Conservation (phyloP, 2,329 filamentous ascomycete genomes). For the Harringtonia aguacate region DNA sequence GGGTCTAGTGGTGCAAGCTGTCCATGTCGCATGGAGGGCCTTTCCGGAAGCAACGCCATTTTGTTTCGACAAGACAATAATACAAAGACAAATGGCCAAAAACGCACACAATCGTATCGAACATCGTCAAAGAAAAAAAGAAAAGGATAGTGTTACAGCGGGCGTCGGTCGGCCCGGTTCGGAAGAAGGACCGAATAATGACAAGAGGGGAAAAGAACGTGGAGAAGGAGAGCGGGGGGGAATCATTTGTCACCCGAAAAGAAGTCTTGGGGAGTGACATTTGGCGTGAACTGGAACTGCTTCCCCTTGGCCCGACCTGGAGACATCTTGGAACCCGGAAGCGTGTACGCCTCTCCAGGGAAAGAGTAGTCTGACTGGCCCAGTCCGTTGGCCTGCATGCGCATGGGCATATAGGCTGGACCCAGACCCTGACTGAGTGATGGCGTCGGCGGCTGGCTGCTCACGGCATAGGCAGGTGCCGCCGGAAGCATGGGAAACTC, state of each 20-base stretch:
- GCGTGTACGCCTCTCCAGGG: slow-evolving; percentile 30
- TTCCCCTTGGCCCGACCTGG: slow-evolving; percentile 26
- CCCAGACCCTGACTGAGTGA: slow-evolving; percentile 34
- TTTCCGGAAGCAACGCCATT: slow-evolving; percentile 1
- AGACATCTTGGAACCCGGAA: slow-evolving; percentile 23
- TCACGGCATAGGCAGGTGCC: slow-evolving; percentile 35
- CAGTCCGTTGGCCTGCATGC: slow-evolving; percentile 17
- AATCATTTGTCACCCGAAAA: slow-evolving; percentile 4
- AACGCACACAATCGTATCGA: neutral
- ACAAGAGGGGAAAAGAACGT: neutral
- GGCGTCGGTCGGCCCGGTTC: too few species aligned
- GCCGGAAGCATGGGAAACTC: slow-evolving; percentile 27
- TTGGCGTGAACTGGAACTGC: slow-evolving; percentile 34
- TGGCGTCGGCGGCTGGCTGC: slow-evolving; percentile 38
- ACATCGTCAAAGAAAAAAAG: neutral
- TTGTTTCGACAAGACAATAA: neutral
- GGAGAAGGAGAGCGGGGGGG: neutral
- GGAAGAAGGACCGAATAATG: neutral
- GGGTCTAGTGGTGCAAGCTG: neutral
- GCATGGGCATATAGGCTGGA: slow-evolving; percentile 24
- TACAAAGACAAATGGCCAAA: too few species aligned
- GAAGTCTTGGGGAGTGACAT: slow-evolving; percentile 33
- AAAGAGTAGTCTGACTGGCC: slow-evolving; percentile 39
- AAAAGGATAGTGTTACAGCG: neutral
- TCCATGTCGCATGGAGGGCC: neutral